These are phyloP conservation scores for Saccharomycopsis fodiens DNA, from an alignment of 805 yeast species.

Conservation along the genomic window DNA sequence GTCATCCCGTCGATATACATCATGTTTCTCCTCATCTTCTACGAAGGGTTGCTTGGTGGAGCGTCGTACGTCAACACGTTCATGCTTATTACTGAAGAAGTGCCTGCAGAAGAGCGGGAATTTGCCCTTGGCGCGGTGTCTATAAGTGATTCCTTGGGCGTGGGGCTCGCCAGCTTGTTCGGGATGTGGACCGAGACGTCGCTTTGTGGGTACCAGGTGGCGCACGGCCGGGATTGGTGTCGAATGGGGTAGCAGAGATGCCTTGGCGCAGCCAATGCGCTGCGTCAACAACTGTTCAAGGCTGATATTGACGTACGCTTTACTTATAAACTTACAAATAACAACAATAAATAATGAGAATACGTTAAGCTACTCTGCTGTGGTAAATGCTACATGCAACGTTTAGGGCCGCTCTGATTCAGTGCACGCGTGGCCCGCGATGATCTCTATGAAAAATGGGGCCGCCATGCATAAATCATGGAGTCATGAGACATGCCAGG, in stretches of 20 bases:
- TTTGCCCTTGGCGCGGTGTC: slow-evolving; percentile 81
- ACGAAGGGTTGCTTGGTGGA: slow-evolving; percentile 91
- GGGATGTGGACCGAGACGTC: slow-evolving; percentile 69
- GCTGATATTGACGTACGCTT: too few relatives aligned
- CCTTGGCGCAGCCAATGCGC: too few relatives aligned
- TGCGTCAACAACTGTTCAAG: too few relatives aligned
- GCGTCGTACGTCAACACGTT: slow-evolving; percentile 86
- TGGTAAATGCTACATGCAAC: too few relatives aligned
- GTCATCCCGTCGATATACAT: slow-evolving; percentile 53
- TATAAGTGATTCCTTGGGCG: slow-evolving; percentile 77
- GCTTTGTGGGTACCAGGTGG: slow-evolving; percentile 65
- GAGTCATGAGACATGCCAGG: too few relatives aligned
- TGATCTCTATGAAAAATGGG: too few relatives aligned
- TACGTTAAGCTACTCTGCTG: too few relatives aligned
- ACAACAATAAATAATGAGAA: too few relatives aligned
- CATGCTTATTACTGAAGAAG: slow-evolving; percentile 59
- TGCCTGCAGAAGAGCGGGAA: slow-evolving; percentile 48
- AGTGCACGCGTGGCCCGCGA: too few relatives aligned
- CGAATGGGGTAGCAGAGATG: slow-evolving; percentile 26
- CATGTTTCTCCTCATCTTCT: slow-evolving; percentile 58
- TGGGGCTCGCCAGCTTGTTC: slow-evolving; percentile 70
- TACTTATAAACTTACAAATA: too few relatives aligned
- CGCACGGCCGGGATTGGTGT: slow-evolving; percentile 78
- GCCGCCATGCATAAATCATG: too few relatives aligned
- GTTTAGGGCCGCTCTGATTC: too few relatives aligned